A percentile compares a stretch with the other conserved stretches of the same genome.
These are phyloP conservation scores for Monilinia fructicola DNA, from an alignment of 2,329 filamentous ascomycete species.

Conservation along the genomic window DNA sequence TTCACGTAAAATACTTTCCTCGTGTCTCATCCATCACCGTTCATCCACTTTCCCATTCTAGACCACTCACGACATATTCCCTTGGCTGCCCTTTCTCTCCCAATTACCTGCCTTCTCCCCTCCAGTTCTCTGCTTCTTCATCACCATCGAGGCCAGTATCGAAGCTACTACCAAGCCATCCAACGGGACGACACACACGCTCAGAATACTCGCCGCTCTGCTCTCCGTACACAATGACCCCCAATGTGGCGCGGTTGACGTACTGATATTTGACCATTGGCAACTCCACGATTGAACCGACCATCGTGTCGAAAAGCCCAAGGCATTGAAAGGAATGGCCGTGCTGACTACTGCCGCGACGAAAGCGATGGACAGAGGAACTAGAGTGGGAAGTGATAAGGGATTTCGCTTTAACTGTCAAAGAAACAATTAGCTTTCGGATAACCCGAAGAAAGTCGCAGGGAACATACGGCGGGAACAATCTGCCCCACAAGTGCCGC, in stretches of 20 bases:
- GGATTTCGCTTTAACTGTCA: conserved; percentile 27
- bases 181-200: conserved; percentile 57
- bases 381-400: conserved; percentile 39
- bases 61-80: conserved; percentile 33
- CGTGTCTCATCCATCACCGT: neutral
- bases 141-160: conserved; percentile 48
- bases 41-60: neutral
- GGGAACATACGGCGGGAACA: conserved; percentile 49
- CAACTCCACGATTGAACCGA: conserved; percentile 63
- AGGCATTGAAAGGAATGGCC: conserved; percentile 57
- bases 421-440: neutral
- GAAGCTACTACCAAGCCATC: conserved; percentile 50
- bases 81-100: conserved; percentile 39
- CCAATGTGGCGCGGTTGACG: conserved; percentile 55
- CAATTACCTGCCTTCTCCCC: conserved; percentile 24
- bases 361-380: conserved; percentile 47
- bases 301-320: conserved; percentile 52
- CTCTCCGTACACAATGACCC: conserved; percentile 57
- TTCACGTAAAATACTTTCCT: neutral
- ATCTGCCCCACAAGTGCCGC: conserved; percentile 52
- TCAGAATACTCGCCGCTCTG: conserved; percentile 54
- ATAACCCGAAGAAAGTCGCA: neutral
- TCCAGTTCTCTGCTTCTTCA: conserved; percentile 46
- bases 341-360: conserved; percentile 53
- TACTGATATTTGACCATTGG: conserved; percentile 56